Base-by-base conservation (phyloP, 2,329 filamentous ascomycete genomes). In the Fusarium sacchari region DNA sequence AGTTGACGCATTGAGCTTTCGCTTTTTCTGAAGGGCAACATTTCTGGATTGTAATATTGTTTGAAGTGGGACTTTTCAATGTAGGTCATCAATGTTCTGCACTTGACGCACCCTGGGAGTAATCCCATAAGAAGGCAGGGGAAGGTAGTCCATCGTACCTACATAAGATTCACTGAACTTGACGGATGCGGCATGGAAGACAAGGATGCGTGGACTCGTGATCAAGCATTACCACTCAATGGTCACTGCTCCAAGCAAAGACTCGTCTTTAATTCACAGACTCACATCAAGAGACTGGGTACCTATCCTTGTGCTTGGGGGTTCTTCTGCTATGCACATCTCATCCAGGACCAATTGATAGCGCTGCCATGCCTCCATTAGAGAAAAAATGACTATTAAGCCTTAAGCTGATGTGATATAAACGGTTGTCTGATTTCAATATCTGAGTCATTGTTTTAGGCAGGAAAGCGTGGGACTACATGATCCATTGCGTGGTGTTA, bases 21-120 rank as follows among this genome's bases (percentile, higher is more conserved):
- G 82, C 81, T 85, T 85, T 86, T 87, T 86, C 80, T 85, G 81
- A 70, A 82, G 83, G 84, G 82, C 80, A 69, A 85, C 83, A 85
- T 81, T 60, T 43, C 56, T 60, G 46, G 12, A 24, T 40, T 46
- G 30, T 34, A 39, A 26, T 20, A 6, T 24, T 37, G 11, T 26
- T 63, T 28, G 13, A 18, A 24, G 26, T 24, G 24, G 30, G 28
- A 36, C 12, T 13, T 34, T 34, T 32, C 28, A 40, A 26, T 7
- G 20, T n/a, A 40, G 26, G 7, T 53, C 17, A 53, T 53, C 11
- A 53, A 26, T 28, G 36, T 46, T 57, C 37, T 46, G 24, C 4
- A 17, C 17, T 36, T 57, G 18, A 47, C 65, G 47, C 37, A 44
- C 28, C 10, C 15, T 59, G n/a, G 18, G 26, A 15, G 26, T 49